Evolutionary conservation across 495 filamentous ascomycete genomes (phyloP), one percentile per base, ranked within the genome.

Genomic region (Geoglossum glabrum): DNA sequence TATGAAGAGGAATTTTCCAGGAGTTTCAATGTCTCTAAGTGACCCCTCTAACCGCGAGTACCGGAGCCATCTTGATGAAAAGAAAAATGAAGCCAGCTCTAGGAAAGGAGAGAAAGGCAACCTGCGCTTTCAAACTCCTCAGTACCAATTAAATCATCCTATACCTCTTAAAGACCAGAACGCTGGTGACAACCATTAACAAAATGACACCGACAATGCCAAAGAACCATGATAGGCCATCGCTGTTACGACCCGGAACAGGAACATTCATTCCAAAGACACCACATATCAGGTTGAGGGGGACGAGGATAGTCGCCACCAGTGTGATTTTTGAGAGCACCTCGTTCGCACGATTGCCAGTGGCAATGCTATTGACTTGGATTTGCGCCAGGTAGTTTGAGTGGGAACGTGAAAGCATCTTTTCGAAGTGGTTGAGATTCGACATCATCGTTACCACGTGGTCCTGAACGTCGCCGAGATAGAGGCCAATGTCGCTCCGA

Each of bases 381-480:
- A 98, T 78, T 70, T 96, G 92, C 15, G 92, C 92, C 19, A 97
- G 76, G 61, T 97, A 96, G 66, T 98, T 98, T 71, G 84, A 84
- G 72, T 97, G 93, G n/a, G 83, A 83, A 23, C 93, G 85, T 7
- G 84, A 87, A 56, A 98, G 79, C 78, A 98, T 96, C 73, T 96
- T 96, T 67, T 98, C 93, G 63, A 92, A 96, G 66, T 98, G 92
- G 10, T 79, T 81, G 56, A 98, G 71, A 68, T 95, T 98, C 61
- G 82, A 86, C 79, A 94, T 93, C 92, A 97, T 96, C 60, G 92
- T 97, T 33, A 98, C 87, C 34, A 98, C 90, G 76, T 98, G 92
- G 71, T 98, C 92, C 67, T 98, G 92, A 60, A 97, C 94, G 73
- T 98, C 92, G 60, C 87, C 86, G 2, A 98, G 74, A 65, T 97